A percentile compares a stretch with the other conserved stretches of the same genome.
Conservation (phyloP, 2,329 filamentous ascomycete species). For the Sarocladium kiliense region DNA sequence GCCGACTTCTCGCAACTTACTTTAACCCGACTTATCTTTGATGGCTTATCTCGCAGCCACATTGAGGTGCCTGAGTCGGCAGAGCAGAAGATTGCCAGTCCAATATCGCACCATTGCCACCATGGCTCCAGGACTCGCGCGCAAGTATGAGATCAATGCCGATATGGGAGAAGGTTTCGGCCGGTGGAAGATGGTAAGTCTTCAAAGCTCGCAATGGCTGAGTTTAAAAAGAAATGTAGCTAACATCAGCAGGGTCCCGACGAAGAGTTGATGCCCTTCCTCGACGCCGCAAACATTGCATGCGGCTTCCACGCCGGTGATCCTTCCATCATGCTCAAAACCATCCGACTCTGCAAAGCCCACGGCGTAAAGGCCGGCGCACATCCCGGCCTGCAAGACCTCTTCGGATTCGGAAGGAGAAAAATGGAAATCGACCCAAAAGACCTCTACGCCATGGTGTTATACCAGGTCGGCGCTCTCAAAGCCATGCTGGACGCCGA, state of each 20-base stretch:
- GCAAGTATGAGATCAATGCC: conserved; percentile 36
- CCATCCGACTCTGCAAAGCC: conserved; percentile 51
- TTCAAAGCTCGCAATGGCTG: no score
- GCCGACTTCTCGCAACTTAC: no score
- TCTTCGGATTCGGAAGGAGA: conserved; percentile 59
- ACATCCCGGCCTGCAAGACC: conserved; percentile 59
- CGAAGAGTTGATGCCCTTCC: conserved; percentile 51
- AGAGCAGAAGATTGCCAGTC: not conserved
- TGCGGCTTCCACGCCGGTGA: conserved; percentile 58
- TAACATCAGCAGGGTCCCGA: conserved; percentile 39
- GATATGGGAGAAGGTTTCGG: conserved; percentile 50
- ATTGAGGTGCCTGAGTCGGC: not conserved
- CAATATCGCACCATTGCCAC: not conserved
- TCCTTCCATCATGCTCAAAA: conserved; percentile 59
- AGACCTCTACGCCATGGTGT: conserved; percentile 50
- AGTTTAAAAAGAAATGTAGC: not conserved
- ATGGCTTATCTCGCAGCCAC: not conserved
- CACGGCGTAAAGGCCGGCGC: conserved; percentile 54
- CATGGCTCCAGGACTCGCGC: not conserved
- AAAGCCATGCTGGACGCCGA: conserved; percentile 55
- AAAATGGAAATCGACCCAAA: conserved; percentile 54
- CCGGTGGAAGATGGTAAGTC: conserved; percentile 29
- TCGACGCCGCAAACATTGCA: conserved; percentile 59
- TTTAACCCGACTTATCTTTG: not conserved
- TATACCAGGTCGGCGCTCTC: conserved; percentile 61